Percentiles rank a stretch among this genome's conserved stretches.
Conservation (phyloP, 768 basidiomycete genomes). For the Suillus spraguei region DNA sequence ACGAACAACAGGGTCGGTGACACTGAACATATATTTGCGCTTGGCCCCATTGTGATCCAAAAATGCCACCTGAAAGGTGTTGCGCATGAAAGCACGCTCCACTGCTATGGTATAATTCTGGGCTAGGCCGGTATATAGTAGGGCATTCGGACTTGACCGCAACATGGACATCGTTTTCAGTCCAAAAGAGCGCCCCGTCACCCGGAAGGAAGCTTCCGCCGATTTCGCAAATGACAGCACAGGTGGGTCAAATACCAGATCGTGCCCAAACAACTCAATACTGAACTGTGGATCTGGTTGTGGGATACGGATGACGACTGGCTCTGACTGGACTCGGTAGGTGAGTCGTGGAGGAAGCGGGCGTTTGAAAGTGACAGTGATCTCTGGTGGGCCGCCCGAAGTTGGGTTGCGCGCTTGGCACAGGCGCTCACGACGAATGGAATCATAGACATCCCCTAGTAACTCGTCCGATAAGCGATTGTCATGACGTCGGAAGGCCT, state of each 20-base stretch:
- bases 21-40: slow-evolving; percentile 94
- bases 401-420: slow-evolving; percentile 64
- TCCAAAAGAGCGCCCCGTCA: slow-evolving; percentile 86
- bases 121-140: slow-evolving; percentile 80
- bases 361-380: slow-evolving; percentile 70
- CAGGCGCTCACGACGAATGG: slow-evolving; percentile 71
- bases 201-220: slow-evolving; percentile 84
- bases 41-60: slow-evolving; percentile 62
- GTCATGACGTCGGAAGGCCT: slow-evolving; percentile 83
- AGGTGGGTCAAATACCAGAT: slow-evolving; percentile 86
- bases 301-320: slow-evolving; percentile 84
- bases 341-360: slow-evolving; percentile 78
- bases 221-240: slow-evolving; percentile 78
- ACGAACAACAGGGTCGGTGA: slow-evolving; percentile 76
- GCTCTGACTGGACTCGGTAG: slow-evolving; percentile 86
- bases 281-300: slow-evolving; percentile 80
- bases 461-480: slow-evolving; percentile 74
- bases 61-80: slow-evolving; percentile 95
- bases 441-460: slow-evolving; percentile 77
- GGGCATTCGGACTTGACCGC: slow-evolving; percentile 81
- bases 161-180: slow-evolving; percentile 81
- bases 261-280: slow-evolving; percentile 86
- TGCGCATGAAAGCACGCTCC: slow-evolving; percentile 94
- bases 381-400: slow-evolving; percentile 44
- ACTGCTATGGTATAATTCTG: slow-evolving; percentile 76